A percentile compares a stretch with the other conserved stretches of the same genome.
These are phyloP conservation scores for Piromyces sp. DNA, from an alignment of 192 early-diverging fungal genomes.

Conservation along the genomic window DNA sequence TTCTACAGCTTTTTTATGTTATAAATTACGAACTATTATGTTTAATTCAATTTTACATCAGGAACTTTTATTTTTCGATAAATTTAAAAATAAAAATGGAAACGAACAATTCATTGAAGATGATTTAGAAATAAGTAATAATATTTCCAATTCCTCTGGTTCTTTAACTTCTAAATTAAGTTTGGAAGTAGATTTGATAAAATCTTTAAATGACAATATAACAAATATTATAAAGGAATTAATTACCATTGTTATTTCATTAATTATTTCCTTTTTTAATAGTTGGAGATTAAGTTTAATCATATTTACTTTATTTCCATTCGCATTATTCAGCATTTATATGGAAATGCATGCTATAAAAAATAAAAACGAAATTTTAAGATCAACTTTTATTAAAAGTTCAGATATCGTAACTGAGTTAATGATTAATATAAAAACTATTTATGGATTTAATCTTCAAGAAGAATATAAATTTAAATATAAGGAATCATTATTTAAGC, in stretches of 20 bases:
- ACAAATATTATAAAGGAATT: constrained; percentile 30
- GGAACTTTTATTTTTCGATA: too few species aligned
- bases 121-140: too few species aligned
- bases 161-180: constrained; percentile 63
- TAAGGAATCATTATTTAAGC: constrained; percentile 31
- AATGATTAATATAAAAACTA: constrained; percentile 68
- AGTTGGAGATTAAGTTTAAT: constrained; percentile 75
- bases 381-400: not conserved
- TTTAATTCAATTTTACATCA: too few species aligned
- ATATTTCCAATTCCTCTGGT: too few species aligned
- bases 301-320: constrained; percentile 35
- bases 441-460: constrained; percentile 52
- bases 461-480: constrained; percentile 26
- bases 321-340: constrained; percentile 27
- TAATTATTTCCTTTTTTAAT: constrained; percentile 47
- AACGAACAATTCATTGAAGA: too few species aligned
- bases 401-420: constrained; percentile 72
- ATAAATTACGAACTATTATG: too few species aligned
- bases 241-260: constrained; percentile 13
- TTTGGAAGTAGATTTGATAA: constrained; percentile 47
- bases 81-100: too few species aligned
- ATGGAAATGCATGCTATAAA: constrained; percentile 19
- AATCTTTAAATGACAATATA: constrained; percentile 31
- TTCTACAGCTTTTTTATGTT: too few species aligned
- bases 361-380: too few species aligned